Base-by-base conservation (phyloP, 1,284 basidiomycete species). In the Neotropicomus parvogracilis region DNA sequence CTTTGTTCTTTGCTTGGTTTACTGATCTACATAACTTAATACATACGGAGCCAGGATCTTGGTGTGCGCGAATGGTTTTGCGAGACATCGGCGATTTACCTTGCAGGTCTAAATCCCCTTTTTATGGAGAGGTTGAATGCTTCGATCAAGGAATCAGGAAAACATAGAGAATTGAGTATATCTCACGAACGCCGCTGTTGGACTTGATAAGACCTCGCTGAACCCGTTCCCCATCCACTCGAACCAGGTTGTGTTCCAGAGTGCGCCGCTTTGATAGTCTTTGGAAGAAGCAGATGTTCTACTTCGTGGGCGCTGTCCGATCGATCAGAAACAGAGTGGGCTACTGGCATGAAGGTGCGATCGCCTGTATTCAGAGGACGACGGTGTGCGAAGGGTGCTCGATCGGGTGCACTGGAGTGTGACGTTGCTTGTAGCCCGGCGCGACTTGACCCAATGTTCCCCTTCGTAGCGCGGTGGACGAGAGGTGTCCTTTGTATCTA, bases 401-500 rank as follows among this genome's bases (percentile, higher is more conserved):
- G 53, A 49, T 36, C 44, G 7, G 54, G 45, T 31, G n/a, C 42
- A 29, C 49, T 46, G 29, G 55, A 42, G 10, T 53, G 62, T n/a
- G 52, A 44, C 20, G 34, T 44, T 19, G 16, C 24, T 38, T 64
- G 60, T 19, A 47, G 39, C 44, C 55, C 64, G 10, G 50, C 12
- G 24, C 46, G 54, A 14, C 49, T 51, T 46, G 70, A 56, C 31
- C 59, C 61, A 51, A 70, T 66, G 16, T 53, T 50, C 46, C 55
- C 57, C 34, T 65, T 67, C 47, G 66, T 61, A 36, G 68, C 72
- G 41, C 81, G 79, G 56, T 75, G 77, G 7, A 75, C 70, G 35
- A 89, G 70, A 10, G 86, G 84, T 5, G 87, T 88, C 42, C 88
- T 72, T 65, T 88, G 88, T 46, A 88, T 77, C 85, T 89, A 55